Percentiles rank a stretch among this genome's conserved stretches.
These are phyloP conservation scores for Lactifluus volemus DNA, from an alignment of 768 basidiomycete genomes.

Conservation along the genomic window DNA sequence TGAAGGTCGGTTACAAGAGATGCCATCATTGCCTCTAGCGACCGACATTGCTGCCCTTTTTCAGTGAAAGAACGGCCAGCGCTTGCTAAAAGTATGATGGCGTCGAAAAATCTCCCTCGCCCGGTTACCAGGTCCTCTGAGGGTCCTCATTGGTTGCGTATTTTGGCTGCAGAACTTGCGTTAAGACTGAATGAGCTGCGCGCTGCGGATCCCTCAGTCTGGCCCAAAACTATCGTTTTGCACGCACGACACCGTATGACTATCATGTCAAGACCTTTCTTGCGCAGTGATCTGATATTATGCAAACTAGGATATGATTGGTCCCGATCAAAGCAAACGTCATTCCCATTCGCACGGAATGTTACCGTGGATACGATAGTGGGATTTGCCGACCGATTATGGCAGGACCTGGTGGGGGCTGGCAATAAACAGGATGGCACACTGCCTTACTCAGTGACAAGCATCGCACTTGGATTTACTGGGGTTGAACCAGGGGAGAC, in stretches of 20 bases:
- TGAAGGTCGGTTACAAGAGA: conserved; percentile 50
- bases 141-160: conserved; percentile 84
- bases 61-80: conserved; percentile 79
- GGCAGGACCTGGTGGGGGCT: conserved; percentile 74
- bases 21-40: neutral
- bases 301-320: conserved; percentile 4
- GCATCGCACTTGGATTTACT: conserved; percentile 64
- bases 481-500: conserved; percentile 66
- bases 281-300: neutral
- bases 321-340: conserved; percentile 57
- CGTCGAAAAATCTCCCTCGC: conserved; percentile 87
- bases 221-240: conserved; percentile 90
- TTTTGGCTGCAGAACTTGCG: conserved; percentile 85
- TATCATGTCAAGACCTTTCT: neutral
- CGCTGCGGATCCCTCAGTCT: conserved; percentile 57
- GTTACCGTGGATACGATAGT: conserved; percentile 71
- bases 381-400: conserved; percentile 67
- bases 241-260: conserved; percentile 59
- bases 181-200: conserved; percentile 79
- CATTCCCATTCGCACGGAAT: conserved; percentile 77
- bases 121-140: conserved; percentile 65
- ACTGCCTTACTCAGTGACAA: conserved; percentile 54
- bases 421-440: conserved; percentile 25
- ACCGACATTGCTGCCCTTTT: neutral
- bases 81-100: conserved; percentile 87